Evolutionary conservation across 345 rosid species (phyloP), one percentile per base, ranked within the genome.

Genomic region (Diplotaxis tenuifolia): DNA sequence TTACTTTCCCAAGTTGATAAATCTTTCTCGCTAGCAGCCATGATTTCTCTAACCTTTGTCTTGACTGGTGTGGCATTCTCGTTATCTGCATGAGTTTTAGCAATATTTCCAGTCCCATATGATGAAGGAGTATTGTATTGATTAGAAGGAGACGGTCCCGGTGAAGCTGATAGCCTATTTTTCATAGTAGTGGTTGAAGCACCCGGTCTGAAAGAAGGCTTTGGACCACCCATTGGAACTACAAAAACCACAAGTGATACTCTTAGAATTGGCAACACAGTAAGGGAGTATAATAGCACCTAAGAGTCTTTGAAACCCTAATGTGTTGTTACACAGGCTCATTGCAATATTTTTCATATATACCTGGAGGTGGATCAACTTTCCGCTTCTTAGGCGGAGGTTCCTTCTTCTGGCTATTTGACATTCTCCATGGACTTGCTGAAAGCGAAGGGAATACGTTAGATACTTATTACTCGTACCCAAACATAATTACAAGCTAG

Each of bases 331-430:
- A 36, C 38, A 25, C 62, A 42, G 9, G 36, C 64, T n/a, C 65
- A 22, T 64, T 23, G 68, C 74, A 73, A 36, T 57, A 31, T n/a
- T 14, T 52, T 25, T 28, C 53, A 6, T 45, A 18, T 40, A 69
- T 84, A 92, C 99, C 98, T 83, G 76, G 86, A 53, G 86, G 82
- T 69, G 93, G 85, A 52, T 92, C 98, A 67, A 87, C 84, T 83
- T 86, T 95, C 71, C 81, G 91, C 84, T 90, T 92, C 78, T 92
- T 95, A 68, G 71, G 75, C 22, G 92, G 92, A 11, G 84, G 85
- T 75, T 92, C 97, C 79, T 86, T 94, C 88, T 84, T 94, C 72
- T 75, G 81, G 68, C 85, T 85, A 79, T 78, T 86, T 23, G 72
- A 56, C 67, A 62, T 75, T 81, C 84, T 90, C 96, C 97, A 84